Evolutionary conservation across 805 yeast species (phyloP).

Genomic region (Wickerhamomyces bisporus): DNA sequence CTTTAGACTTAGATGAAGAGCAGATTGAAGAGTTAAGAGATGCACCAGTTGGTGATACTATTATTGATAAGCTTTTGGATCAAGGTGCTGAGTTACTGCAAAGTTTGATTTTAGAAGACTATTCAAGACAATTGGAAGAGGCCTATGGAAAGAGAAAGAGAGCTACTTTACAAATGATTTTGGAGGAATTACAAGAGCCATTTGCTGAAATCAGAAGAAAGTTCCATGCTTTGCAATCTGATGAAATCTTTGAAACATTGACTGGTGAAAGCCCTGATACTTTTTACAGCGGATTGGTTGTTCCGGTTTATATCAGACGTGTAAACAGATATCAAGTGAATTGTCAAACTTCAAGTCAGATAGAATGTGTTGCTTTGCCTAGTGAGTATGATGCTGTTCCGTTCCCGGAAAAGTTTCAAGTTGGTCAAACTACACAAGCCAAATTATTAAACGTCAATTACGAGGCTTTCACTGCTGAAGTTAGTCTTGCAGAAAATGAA

Average conservation of each 20-base stretch:
- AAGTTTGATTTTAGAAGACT: conserved; percentile 83
- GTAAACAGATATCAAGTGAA: conserved; percentile 43
- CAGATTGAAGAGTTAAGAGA: conserved; percentile 76
- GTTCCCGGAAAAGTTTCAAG: conserved; percentile 39
- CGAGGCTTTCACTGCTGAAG: conserved; percentile 66
- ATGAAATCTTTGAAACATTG: conserved; percentile 79
- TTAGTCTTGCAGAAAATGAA: conserved; percentile 65
- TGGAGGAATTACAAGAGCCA: conserved; percentile 81
- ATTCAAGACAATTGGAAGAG: conserved; percentile 81
- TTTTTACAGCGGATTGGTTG: conserved; percentile 61
- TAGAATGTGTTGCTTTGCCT: conserved; percentile 55
- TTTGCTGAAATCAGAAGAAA: conserved; percentile 80
- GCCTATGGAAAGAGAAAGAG: conserved; percentile 68
- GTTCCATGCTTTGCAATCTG: conserved; percentile 56
- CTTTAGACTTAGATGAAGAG: conserved; percentile 92
- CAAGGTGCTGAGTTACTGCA: conserved; percentile 70
- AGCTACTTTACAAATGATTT: conserved; percentile 76
- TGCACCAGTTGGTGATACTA: conserved; percentile 67
- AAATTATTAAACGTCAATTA: conserved; percentile 68
- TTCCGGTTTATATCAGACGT: conserved; percentile 69
- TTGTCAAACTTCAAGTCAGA: conserved; percentile 51
- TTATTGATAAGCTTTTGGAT: conserved; percentile 53
- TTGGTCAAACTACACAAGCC: conserved; percentile 85
- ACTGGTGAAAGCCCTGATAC: conserved; percentile 80
- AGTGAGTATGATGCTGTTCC: conserved; percentile 42